These are phyloP conservation scores for Globisporangium echinulatum DNA, from an alignment of 352 stramenopile species.

Conservation along the genomic window DNA sequence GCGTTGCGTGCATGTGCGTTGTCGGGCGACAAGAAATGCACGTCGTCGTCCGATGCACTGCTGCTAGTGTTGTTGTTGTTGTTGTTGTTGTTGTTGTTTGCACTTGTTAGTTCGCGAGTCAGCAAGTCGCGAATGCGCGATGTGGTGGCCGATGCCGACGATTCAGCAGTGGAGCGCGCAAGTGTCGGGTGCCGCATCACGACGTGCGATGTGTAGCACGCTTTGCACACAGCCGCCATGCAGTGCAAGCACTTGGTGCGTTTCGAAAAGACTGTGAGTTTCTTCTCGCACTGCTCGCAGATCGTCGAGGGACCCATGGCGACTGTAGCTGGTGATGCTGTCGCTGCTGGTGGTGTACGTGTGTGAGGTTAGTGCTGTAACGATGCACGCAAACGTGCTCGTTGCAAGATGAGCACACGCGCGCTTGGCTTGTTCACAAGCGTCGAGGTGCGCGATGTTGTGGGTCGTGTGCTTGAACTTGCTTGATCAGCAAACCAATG, in stretches of 20 bases:
- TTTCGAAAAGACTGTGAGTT: constrained; percentile 69
- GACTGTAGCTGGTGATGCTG: not conserved
- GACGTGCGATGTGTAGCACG: constrained; percentile 44
- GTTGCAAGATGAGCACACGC: not conserved
- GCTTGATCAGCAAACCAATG: too few species aligned
- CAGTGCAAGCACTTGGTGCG: constrained; percentile 71
- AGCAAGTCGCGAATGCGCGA: not conserved
- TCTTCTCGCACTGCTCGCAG: constrained; percentile 65
- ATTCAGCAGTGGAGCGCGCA: not conserved
- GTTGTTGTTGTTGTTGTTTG: not conserved
- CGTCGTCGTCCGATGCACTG: constrained; percentile 26
- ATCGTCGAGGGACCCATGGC: constrained; percentile 33
- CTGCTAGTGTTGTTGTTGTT: constrained; percentile 1
- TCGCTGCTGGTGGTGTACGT: not conserved
- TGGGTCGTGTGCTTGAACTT: too few species aligned
- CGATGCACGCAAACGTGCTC: not conserved
- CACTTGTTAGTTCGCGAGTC: not conserved
- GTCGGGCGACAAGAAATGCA: constrained; percentile 49
- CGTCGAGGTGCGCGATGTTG: too few species aligned
- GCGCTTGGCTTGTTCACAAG: too few species aligned
- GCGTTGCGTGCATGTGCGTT: constrained; percentile 18
- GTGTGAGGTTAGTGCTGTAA: not conserved
- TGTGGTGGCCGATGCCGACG: not conserved
- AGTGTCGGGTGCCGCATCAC: constrained; percentile 35
- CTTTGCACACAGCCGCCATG: constrained; percentile 46